Evolutionary conservation across 768 basidiomycete species (phyloP).

Genomic region (Serendipita indica): DNA sequence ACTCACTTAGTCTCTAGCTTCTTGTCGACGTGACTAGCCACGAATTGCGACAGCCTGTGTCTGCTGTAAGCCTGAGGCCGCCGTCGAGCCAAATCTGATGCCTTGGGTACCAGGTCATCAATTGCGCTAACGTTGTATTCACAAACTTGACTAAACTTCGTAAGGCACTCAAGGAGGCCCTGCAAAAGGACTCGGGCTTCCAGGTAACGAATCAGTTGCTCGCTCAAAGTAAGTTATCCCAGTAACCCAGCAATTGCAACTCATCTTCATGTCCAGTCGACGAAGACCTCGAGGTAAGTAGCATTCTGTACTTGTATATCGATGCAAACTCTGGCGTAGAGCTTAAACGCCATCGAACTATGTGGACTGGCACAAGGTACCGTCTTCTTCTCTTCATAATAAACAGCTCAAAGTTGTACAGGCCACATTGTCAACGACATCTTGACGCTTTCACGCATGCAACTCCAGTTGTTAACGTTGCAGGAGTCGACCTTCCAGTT

Average conservation of each 20-base stretch:
- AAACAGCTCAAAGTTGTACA: not conserved
- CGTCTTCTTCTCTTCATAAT: not conserved
- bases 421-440: conserved; percentile 27
- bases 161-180: conserved; percentile 15
- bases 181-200: not conserved
- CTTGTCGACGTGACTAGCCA: conserved; percentile 28
- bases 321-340: conserved; percentile 15
- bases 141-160: conserved; percentile 21
- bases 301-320: not conserved
- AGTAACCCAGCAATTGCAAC: not conserved
- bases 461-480: conserved; percentile 21
- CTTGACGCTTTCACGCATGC: conserved; percentile 26
- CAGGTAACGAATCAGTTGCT: not conserved
- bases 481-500: conserved; percentile 16
- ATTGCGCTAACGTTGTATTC: conserved; percentile 24
- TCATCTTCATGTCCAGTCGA: conserved; percentile 15
- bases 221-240: not conserved
- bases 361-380: conserved; percentile 16
- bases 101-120: conserved; percentile 15
- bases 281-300: conserved; percentile 18
- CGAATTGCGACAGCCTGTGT: conserved; percentile 20
- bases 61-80: conserved; percentile 14
- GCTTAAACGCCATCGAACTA: conserved; percentile 26
- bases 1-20: conserved; percentile 18
- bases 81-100: not conserved